These are phyloP conservation scores for Neocallimastix lanati DNA, from an alignment of 192 early-diverging fungal genomes.

Conservation along the genomic window DNA sequence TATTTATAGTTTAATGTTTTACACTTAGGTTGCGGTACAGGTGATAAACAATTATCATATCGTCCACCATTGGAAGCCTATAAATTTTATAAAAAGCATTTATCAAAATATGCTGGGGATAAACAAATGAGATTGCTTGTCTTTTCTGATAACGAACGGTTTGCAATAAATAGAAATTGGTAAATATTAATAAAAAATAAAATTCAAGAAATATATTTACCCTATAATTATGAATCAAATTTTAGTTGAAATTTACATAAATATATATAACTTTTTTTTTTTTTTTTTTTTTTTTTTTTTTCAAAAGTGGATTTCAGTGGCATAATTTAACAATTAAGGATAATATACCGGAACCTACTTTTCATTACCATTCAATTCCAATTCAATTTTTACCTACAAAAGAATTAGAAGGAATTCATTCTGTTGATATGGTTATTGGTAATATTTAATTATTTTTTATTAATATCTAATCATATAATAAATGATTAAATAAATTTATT, in stretches of 20 bases:
- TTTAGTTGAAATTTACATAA: no score
- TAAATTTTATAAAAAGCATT: neutral
- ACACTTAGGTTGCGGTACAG: neutral
- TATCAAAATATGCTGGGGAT: neutral
- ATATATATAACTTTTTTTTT: no score
- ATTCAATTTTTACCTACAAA: neutral
- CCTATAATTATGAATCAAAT: no score
- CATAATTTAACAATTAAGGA: neutral
- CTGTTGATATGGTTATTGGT: neutral
- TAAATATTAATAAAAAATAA: no score
- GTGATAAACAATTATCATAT: neutral
- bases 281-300: neutral
- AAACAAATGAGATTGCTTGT: neutral
- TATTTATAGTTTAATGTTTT: neutral
- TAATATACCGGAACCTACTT: neutral
- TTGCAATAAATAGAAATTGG: constrained; percentile 36
- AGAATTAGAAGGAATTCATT: neutral
- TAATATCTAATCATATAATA: no score
- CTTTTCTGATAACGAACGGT: neutral
- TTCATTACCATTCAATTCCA: neutral
- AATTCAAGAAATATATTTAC: no score
- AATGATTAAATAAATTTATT: no score
- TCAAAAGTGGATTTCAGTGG: neutral
- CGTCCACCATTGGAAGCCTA: neutral
- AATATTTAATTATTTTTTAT: no score